phyloP scores from a whole-genome alignment of 306 rosid species.

The Vigna mungo region DNA sequence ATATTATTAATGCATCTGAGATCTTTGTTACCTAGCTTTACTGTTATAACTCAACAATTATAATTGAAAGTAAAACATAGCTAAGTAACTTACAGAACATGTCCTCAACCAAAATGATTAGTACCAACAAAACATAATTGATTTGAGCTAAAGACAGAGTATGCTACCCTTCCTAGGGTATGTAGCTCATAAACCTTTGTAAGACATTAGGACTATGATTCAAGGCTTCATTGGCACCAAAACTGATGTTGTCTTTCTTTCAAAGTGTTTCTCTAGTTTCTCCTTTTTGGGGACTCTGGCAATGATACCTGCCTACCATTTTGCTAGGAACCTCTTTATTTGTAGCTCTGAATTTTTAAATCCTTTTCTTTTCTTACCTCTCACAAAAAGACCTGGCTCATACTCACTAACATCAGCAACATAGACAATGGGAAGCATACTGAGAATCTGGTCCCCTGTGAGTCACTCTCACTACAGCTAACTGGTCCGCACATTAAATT shows the following conservation, averaged over 20 bases:
- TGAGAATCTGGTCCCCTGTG: conserved; percentile 51
- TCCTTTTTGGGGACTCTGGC: conserved; percentile 53
- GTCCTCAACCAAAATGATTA: conserved; percentile 29
- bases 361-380: conserved; percentile 2
- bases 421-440: conserved; percentile 40
- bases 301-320: conserved; percentile 66
- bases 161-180: neutral
- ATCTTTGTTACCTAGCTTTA: neutral
- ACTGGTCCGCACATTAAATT: conserved; percentile 40
- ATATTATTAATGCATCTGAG: neutral
- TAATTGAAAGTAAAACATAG: conserved; percentile 9
- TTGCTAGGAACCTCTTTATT: conserved; percentile 49
- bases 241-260: conserved; percentile 46
- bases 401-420: conserved; percentile 32
- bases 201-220: neutral
- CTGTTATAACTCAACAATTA: neutral
- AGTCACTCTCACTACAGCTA: conserved; percentile 46
- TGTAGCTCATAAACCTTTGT: neutral
- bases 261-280: conserved; percentile 45
- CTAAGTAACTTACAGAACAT: neutral
- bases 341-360: conserved; percentile 42
- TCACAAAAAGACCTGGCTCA: conserved; percentile 29
- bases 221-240: conserved; percentile 28
- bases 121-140: conserved; percentile 21
- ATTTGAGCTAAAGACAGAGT: conserved; percentile 20